Evolutionary conservation across 306 rosid species (phyloP).

Genomic region (Vigna reflexopilosa): DNA sequence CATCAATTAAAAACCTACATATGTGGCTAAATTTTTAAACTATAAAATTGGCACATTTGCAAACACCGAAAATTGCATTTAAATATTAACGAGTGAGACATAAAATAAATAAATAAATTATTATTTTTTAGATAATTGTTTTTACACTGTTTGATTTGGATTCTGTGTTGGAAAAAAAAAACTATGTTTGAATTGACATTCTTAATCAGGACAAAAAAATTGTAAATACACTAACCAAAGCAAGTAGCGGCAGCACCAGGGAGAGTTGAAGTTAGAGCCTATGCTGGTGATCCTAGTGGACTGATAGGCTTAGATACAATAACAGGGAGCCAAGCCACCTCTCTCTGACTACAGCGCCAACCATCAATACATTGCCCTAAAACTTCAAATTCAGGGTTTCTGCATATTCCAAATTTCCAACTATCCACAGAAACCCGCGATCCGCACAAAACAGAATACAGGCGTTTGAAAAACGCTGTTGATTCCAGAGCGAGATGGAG

Average conservation of each 20-base stretch:
- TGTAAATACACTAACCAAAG: not conserved
- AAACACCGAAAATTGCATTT: too few relatives aligned
- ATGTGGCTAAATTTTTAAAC: too few relatives aligned
- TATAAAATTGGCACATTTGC: too few relatives aligned
- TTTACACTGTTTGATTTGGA: too few relatives aligned
- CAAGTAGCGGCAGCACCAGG: not conserved
- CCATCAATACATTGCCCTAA: not conserved
- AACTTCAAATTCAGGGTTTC: not conserved
- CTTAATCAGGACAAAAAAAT: too few relatives aligned
- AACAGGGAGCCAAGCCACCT: not conserved
- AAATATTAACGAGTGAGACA: too few relatives aligned
- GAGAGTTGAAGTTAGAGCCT: not conserved
- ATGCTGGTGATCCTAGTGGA: not conserved
- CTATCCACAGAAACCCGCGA: not conserved
- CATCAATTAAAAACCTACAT: too few relatives aligned
- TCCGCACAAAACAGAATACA: not conserved
- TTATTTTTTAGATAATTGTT: too few relatives aligned
- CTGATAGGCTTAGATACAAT: not conserved
- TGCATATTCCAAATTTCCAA: not conserved
- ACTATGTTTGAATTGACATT: too few relatives aligned
- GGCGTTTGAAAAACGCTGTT: conserved; percentile 1
- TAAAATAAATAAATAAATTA: too few relatives aligned
- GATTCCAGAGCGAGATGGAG: conserved; percentile 59
- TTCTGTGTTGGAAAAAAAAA: too few relatives aligned
- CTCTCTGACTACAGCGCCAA: not conserved